Percentiles rank a stretch among this genome's conserved stretches.
Evolutionary conservation across 192 early-diverging fungal species (phyloP).

Genomic region (Coemansia sp.): DNA sequence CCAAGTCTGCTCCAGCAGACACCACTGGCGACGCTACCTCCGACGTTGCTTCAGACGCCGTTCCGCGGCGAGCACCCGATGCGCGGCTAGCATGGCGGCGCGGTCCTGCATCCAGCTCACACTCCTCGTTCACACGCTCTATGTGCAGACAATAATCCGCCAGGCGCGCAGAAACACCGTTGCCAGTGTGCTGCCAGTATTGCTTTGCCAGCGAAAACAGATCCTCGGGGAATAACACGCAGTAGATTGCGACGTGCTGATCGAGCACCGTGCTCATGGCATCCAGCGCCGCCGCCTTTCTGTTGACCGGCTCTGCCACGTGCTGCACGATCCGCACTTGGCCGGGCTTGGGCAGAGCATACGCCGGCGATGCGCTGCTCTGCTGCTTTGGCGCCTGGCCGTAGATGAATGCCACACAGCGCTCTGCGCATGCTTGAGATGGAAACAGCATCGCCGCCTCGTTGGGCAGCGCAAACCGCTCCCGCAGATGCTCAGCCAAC

Average conservation of each 20-base stretch:
- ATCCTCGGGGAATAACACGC: slow-evolving; percentile 72
- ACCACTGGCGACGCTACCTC: slow-evolving; percentile 3
- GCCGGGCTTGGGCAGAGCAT: slow-evolving; percentile 17
- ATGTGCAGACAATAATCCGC: slow-evolving; percentile 80
- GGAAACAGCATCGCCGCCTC: slow-evolving; percentile 79
- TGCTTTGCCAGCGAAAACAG: slow-evolving; percentile 77
- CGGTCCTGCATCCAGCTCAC: slow-evolving; percentile 16
- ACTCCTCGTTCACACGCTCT: slow-evolving; percentile 57
- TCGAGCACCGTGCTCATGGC: slow-evolving; percentile 47
- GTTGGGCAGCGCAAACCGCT: slow-evolving; percentile 61
- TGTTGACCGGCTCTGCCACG: slow-evolving; percentile 34
- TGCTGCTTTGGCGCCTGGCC: slow-evolving; percentile 42
- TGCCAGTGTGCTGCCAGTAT: slow-evolving; percentile 97
- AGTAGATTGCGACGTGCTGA: slow-evolving; percentile 58
- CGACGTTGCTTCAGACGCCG: not conserved
- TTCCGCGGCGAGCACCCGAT: slow-evolving; percentile 2
- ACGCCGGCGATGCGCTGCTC: not conserved
- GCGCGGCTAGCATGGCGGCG: slow-evolving; percentile 3
- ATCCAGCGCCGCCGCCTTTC: slow-evolving; percentile 35
- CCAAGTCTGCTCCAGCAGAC: slow-evolving; percentile 26
- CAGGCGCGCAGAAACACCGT: slow-evolving; percentile 81
- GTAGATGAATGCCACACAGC: slow-evolving; percentile 47
- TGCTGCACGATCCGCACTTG: slow-evolving; percentile 47
- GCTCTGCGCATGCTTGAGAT: slow-evolving; percentile 60
- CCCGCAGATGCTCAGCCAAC: slow-evolving; percentile 49